phyloP scores from a whole-genome alignment of 306 rosid species.

The Benincasa hispida region DNA sequence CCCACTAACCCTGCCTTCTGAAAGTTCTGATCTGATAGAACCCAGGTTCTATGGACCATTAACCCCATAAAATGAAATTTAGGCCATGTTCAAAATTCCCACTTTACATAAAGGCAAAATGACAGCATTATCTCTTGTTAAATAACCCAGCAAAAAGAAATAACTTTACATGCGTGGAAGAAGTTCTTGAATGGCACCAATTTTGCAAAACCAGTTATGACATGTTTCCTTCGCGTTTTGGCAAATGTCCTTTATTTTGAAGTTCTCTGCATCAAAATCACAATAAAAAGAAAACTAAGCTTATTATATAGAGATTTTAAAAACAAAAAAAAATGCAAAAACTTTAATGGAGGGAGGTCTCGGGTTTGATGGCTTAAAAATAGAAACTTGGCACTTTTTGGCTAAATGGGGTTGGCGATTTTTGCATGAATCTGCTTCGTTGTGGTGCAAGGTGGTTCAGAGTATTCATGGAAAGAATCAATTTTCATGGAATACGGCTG shows the following conservation, averaged over 20 bases:
- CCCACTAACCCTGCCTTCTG: not conserved
- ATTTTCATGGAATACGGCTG: too few relatives aligned
- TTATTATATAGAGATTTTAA: too few relatives aligned
- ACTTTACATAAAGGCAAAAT: not conserved
- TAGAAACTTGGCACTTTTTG: too few relatives aligned
- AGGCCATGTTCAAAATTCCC: not conserved
- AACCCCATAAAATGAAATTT: not conserved
- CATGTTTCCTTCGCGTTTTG: slow-evolving; percentile 91
- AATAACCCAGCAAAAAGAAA: not conserved
- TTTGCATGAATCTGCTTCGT: too few relatives aligned
- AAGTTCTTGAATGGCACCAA: slow-evolving; percentile 89
- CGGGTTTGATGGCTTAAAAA: too few relatives aligned
- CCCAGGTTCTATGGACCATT: not conserved
- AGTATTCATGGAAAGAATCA: too few relatives aligned
- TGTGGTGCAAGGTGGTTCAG: too few relatives aligned
- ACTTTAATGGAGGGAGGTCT: too few relatives aligned
- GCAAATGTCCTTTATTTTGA: slow-evolving; percentile 43
- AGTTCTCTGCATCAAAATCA: slow-evolving; percentile 45
- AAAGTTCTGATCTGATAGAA: not conserved
- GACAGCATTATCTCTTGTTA: not conserved
- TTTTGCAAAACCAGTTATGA: slow-evolving; percentile 86
- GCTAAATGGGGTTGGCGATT: too few relatives aligned
- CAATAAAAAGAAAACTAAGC: not conserved
- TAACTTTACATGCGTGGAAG: slow-evolving; percentile 90
- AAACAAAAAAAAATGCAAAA: too few relatives aligned